phyloP scores from a whole-genome alignment of 257 asterid species.

The Nemophila menziesii region DNA sequence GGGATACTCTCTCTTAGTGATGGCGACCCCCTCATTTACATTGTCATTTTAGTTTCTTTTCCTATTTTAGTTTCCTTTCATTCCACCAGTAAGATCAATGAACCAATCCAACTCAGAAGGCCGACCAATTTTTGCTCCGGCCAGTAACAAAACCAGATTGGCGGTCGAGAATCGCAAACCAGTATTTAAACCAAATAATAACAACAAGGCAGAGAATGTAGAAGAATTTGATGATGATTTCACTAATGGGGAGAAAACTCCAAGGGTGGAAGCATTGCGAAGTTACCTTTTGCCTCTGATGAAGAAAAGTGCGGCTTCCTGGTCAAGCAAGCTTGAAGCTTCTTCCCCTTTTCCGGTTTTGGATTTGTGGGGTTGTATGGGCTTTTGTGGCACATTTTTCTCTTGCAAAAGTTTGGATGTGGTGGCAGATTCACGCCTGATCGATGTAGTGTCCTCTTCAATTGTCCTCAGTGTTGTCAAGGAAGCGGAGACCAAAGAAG shows the following conservation, averaged over 20 bases:
- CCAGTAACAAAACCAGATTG: conserved; percentile 66
- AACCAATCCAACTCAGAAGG: conserved; percentile 39
- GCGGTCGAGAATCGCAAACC: conserved; percentile 52
- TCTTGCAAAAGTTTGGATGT: too few species aligned
- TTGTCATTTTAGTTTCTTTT: too few species aligned
- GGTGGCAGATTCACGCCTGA: too few species aligned
- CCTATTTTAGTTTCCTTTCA: too few species aligned
- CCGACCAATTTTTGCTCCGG: conserved; percentile 69
- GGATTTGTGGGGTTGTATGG: too few species aligned
- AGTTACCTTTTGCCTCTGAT: conserved; percentile 26
- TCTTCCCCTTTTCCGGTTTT: conserved; percentile 10
- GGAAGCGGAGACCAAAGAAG: too few species aligned
- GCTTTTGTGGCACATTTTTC: too few species aligned
- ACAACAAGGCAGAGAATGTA: conserved; percentile 9
- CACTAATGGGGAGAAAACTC: conserved; percentile 21
- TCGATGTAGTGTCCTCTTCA: too few species aligned
- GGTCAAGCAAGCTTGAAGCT: conserved; percentile 34
- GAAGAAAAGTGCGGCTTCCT: conserved; percentile 29
- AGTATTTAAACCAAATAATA: conserved; percentile 25
- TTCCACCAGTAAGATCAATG: conserved; percentile 46
- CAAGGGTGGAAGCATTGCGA: conserved; percentile 18
- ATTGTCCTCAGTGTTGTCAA: too few species aligned
- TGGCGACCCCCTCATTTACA: too few species aligned
- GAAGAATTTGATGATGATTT: conserved; percentile 22
- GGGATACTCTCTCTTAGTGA: too few species aligned